phyloP scores from a whole-genome alignment of 2,329 filamentous ascomycete species.

The Fusarium cyanostomum region DNA sequence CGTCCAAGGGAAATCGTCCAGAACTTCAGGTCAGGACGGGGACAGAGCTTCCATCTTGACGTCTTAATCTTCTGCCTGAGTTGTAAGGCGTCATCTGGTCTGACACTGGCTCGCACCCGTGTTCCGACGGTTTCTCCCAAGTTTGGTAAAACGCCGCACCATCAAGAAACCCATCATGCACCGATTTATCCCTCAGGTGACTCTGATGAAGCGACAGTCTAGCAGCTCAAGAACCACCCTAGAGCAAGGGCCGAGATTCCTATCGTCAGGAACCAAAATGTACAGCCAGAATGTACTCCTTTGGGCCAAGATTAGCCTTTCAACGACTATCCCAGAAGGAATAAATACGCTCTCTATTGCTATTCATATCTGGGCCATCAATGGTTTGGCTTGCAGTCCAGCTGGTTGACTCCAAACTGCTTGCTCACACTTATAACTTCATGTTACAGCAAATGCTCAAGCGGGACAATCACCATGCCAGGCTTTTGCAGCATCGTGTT shows the following conservation, averaged over 20 bases:
- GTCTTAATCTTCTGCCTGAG: slow-evolving; percentile 20
- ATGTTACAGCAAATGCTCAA: background rate
- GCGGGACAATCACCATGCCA: slow-evolving; percentile 1
- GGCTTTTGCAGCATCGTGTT: background rate
- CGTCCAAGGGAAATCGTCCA: too few relatives aligned
- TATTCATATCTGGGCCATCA: too few relatives aligned
- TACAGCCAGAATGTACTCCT: too few relatives aligned
- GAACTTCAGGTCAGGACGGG: too few relatives aligned
- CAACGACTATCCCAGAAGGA: too few relatives aligned
- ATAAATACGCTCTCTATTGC: too few relatives aligned
- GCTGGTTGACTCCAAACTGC: background rate
- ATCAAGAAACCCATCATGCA: background rate
- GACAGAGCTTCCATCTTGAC: too few relatives aligned
- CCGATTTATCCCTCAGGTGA: background rate
- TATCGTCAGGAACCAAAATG: too few relatives aligned
- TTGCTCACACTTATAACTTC: background rate
- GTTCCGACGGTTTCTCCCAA: background rate
- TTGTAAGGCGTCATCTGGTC: slow-evolving; percentile 12
- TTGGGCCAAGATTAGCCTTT: too few relatives aligned
- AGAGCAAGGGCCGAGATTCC: too few relatives aligned
- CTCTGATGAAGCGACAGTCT: too few relatives aligned
- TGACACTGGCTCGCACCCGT: background rate
- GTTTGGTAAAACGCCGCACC: background rate
- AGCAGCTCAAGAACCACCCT: too few relatives aligned
- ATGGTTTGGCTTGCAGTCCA: background rate